Base-by-base conservation (phyloP, 2,329 filamentous ascomycete genomes). In the Knufia petricola region DNA sequence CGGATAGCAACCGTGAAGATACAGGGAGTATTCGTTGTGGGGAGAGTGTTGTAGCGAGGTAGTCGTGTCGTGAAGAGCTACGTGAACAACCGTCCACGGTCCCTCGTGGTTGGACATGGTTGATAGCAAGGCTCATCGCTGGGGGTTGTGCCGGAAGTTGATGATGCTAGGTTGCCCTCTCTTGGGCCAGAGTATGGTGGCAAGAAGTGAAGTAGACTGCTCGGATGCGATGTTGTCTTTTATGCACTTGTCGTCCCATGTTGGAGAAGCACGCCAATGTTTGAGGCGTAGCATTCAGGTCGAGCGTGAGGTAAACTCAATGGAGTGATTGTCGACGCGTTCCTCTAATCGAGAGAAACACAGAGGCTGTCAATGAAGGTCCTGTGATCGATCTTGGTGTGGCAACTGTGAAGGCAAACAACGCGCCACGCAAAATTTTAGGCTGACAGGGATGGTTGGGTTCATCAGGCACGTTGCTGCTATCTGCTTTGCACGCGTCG, bases 161-260 rank as follows among this genome's bases (percentile, higher is more conserved):
- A 37, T 37, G 34, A n/a, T 37, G 34, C 34, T 37, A 37, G 34
- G 17, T 37, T 37, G 34, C 34, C 15, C 7, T 37, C 34, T 37
- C 34, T 20, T 37, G 34, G 7, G 34, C 17, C 34, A 20, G 34
- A 37, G 34, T 37, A 37, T 37, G 34, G 15, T 37, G 34, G 34
- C 34, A 37, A 17, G 20, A 28, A 20, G 9, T 48, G 34, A n/a
- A 46, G 50, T 28, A 52, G 54, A 24, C 54, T 56, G 32, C 52
- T 53, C 13, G 54, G 50, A 46, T 52, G 50, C 34, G 34, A 37
- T 37, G 34, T 37, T 37, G 34, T 37, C 34, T 37, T 37, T 37
- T 37, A n/a, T 37, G 15, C 34, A 37, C 34, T 37, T 37, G 34
- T 37, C 34, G 34, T 37, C 34, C 34, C 34, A 37, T 37, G 34